A percentile compares a stretch with the other conserved stretches of the same genome.
phyloP scores from a whole-genome alignment of 179 eudicot genomes.

The Beta macrorhiza region DNA sequence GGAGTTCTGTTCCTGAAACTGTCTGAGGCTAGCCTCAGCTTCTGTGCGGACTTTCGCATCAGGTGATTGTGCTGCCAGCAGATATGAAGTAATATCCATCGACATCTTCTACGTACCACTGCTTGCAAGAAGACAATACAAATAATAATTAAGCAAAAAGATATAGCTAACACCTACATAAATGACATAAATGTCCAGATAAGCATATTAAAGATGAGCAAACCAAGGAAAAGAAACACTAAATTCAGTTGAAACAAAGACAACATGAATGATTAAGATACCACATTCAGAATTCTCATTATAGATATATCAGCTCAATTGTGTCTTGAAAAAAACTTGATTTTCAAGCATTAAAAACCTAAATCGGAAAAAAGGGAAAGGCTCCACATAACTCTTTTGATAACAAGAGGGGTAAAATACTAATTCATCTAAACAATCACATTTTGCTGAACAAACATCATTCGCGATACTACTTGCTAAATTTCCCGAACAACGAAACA shows the following conservation, averaged over 20 bases:
- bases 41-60: slow-evolving; percentile 67
- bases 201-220: no score
- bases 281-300: no score
- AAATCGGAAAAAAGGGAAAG: neutral
- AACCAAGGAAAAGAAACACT: no score
- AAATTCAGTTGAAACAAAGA: no score
- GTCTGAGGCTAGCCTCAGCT: slow-evolving; percentile 65
- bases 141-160: no score
- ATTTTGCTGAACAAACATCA: neutral
- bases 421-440: neutral
- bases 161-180: no score
- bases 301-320: no score
- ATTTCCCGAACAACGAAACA: neutral
- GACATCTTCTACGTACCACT: slow-evolving; percentile 50
- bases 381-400: neutral
- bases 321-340: no score
- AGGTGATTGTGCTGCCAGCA: slow-evolving; percentile 71
- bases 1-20: slow-evolving; percentile 77
- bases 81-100: slow-evolving; percentile 68
- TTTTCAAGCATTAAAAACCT: neutral
- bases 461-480: neutral
- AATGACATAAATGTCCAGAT: no score
- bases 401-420: neutral
- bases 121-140: slow-evolving; percentile 5
- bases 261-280: neutral